Base-by-base conservation (phyloP, 106 monocot genomes). In the Dendrobium huoshanense region DNA sequence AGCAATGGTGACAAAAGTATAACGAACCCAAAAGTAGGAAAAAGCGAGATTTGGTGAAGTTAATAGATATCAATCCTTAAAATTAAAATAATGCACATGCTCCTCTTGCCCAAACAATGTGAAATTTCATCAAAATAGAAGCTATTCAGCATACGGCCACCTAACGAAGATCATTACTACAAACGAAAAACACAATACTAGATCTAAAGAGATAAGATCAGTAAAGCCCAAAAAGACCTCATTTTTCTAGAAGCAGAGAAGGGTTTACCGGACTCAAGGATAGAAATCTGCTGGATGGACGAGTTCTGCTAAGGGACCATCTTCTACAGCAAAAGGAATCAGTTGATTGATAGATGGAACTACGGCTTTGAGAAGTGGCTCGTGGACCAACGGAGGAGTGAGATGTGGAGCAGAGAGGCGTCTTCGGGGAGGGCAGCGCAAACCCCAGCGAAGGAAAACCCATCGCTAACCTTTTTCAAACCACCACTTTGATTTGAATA, bases 401-500 rank as follows among this genome's bases (percentile, higher is more conserved):
- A 48, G 27, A 41, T 7, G 44, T 19, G n/a, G 74, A 75, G 43
- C 44, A 44, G 43, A 75, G 43, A 44, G 43, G 74, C 74, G 15
- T 18, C 43, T n/a, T 43, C 11, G 41, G 49, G 49, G 48, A 49
- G 47, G 76, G 76, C 76, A 48, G 76, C 49, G 27, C 25, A 76
- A 76, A 25, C 27, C 49, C 76, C 45, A 76, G 40, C 4, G 76
- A 13, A 25, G 47, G 22, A 76, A 24, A 24, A 47, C 47, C 49
- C 76, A 76, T 76, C 48, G 25, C 48, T 37, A 49, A 11, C 76
- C 76, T 74, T 43, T 74, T n/a, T n/a, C 42, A 2, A 20, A 74
- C 74, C 74, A 42, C 43, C 74, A 74, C 74, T 70, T 70, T 33
- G 29, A 70, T 70, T 70, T 37, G 70, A 70, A 70, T 70, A 13